A percentile compares a stretch with the other conserved stretches of the same genome.
phyloP scores from a whole-genome alignment of 345 rosid species.

The Adansonia digitata region DNA sequence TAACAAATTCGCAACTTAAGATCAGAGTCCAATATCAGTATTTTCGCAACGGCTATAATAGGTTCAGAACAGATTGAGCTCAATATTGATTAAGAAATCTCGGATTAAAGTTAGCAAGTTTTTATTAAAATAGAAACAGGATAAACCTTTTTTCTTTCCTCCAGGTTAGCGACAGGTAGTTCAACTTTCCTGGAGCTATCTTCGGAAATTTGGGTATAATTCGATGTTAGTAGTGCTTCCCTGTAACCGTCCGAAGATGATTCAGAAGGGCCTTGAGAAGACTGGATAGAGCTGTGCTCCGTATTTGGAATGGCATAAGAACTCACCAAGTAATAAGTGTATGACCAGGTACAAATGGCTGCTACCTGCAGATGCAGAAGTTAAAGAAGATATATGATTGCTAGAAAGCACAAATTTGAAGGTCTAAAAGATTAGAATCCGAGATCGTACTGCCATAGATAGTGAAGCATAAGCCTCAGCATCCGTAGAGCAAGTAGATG shows the following conservation, averaged over 20 bases:
- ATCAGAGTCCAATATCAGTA: background rate
- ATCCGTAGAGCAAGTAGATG: slow-evolving; percentile 35
- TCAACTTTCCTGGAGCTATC: slow-evolving; percentile 4
- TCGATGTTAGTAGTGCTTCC: slow-evolving; percentile 40
- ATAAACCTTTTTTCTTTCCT: slow-evolving; percentile 20
- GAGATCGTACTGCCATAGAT: slow-evolving; percentile 44
- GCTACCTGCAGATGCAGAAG: slow-evolving; percentile 36
- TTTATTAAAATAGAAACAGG: background rate
- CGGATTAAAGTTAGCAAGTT: background rate
- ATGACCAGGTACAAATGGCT: slow-evolving; percentile 58
- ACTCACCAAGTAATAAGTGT: slow-evolving; percentile 47
- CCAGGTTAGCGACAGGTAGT: slow-evolving; percentile 7
- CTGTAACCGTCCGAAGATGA: slow-evolving; percentile 24
- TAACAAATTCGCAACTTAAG: background rate
- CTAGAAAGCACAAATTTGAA: background rate
- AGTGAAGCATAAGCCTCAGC: slow-evolving; percentile 59
- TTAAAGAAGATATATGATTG: background rate
- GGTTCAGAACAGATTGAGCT: background rate
- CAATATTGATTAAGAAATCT: background rate
- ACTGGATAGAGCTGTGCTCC: slow-evolving; percentile 1
- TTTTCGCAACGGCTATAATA: background rate
- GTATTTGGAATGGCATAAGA: slow-evolving; percentile 21
- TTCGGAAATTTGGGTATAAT: slow-evolving; percentile 6
- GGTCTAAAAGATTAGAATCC: slow-evolving; percentile 6
- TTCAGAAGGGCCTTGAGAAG: slow-evolving; percentile 20